Evolutionary conservation across 129 eudicot genomes (phyloP), one percentile per base, ranked within the genome.

Genomic region (Oenanthe sinensis): DNA sequence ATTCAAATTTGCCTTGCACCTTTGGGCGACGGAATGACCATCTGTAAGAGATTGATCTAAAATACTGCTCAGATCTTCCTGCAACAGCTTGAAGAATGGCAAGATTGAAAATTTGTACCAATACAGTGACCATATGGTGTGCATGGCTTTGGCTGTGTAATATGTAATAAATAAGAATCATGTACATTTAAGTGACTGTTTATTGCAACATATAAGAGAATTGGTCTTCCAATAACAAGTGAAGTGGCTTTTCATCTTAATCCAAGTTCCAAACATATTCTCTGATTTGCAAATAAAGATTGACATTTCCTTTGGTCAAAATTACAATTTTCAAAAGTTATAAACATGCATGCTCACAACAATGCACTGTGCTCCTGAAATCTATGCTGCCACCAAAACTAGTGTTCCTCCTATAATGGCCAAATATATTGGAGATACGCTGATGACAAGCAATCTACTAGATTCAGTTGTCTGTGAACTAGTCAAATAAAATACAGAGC

Each of bases 11-110:
- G 65, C 54, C 79, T 44, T 0, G 83, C 84, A 65, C 85, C 93
- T 0, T 69, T 87, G 19, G 90, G 93, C 0, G 93, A 87, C 75
- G 89, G 93, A 14, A 44, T 89, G 58, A 89, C 89, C 17, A 62
- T 89, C 24, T 89, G 93, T 24, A 85, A 78, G 58, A 84, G 93
- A 39, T 60, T 60, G 68, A 60, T 60, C 68, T 60, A n/a, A n/a
- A 60, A 9, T 58, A 58, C 13, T n/a, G 69, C 39, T 4, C 45
- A 30, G 44, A 69, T 67, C 14, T 67, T 5, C 30, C 30, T n/a
- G 72, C 19, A 33, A 67, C 43, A 67, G 14, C 72, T 30, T 43
- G 8, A 33, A 28, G 72, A 19, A 39, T 28, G 28, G 20, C 71
- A 26, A 13, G 43, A 67, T 67, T 67, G 39, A 67, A 67, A 22